phyloP scores from a whole-genome alignment of 2,329 filamentous ascomycete genomes.

The Epichloe amarillans region DNA sequence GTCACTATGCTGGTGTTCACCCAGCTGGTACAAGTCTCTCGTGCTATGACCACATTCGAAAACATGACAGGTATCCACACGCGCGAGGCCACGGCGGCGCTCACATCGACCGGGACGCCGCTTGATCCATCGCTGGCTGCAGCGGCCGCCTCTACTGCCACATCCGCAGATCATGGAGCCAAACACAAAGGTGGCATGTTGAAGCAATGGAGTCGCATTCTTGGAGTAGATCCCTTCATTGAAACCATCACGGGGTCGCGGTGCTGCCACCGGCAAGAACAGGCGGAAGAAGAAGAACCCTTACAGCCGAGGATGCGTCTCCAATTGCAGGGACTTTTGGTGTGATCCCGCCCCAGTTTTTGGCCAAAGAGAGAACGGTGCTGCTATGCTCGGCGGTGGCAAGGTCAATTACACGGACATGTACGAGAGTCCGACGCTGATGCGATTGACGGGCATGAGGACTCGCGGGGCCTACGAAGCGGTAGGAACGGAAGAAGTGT shows the following conservation, averaged over 20 bases:
- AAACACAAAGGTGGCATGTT: constrained; percentile 53
- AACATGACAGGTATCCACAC: constrained; percentile 77
- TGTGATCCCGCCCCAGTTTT: constrained; percentile 78
- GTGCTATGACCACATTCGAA: constrained; percentile 91
- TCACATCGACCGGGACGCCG: constrained; percentile 66
- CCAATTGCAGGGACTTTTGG: constrained; percentile 95
- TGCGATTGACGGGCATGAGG: constrained; percentile 40
- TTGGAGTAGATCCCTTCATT: constrained; percentile 88
- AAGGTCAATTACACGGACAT: constrained; percentile 75
- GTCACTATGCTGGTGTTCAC: constrained; percentile 94
- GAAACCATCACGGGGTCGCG: constrained; percentile 80
- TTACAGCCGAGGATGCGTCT: constrained; percentile 69
- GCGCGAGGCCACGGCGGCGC: constrained; percentile 48
- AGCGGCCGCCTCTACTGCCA: constrained; percentile 28
- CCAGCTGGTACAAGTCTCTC: constrained; percentile 81
- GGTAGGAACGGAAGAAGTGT: constrained; percentile 42
- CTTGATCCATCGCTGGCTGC: constrained; percentile 53
- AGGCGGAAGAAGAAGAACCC: constrained; percentile 57
- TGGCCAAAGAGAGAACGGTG: constrained; percentile 57
- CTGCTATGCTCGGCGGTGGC: constrained; percentile 63
- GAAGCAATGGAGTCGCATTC: constrained; percentile 66
- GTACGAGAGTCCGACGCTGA: constrained; percentile 70
- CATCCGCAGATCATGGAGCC: constrained; percentile 32
- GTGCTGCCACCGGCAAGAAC: constrained; percentile 46
- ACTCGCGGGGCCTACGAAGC: constrained; percentile 47